These are phyloP conservation scores for Ambispora gerdemannii DNA, from an alignment of 192 early-diverging fungal species.

Conservation along the genomic window DNA sequence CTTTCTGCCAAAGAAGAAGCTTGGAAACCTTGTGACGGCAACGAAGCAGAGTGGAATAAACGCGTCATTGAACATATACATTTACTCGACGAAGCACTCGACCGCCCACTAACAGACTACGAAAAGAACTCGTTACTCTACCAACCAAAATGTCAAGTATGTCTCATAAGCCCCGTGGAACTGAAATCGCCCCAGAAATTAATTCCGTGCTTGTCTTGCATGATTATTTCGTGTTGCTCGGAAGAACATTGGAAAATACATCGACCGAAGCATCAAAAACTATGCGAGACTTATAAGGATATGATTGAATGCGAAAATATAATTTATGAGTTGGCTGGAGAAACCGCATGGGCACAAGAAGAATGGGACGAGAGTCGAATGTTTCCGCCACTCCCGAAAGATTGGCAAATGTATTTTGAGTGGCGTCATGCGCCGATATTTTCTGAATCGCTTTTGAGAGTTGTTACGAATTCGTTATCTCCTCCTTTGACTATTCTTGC, in stretches of 20 bases:
- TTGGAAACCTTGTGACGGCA: conserved; percentile 19
- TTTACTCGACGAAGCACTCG: background rate
- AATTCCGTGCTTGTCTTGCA: conserved; percentile 13
- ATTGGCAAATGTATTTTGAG: conserved; percentile 23
- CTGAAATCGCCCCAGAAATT: background rate
- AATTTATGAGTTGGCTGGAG: background rate
- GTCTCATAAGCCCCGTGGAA: conserved; percentile 13
- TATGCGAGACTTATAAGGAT: conserved; percentile 17
- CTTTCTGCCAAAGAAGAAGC: background rate
- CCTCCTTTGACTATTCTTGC: conserved; percentile 19
- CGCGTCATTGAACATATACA: conserved; percentile 20
- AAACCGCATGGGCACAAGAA: conserved; percentile 21
- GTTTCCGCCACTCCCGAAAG: conserved; percentile 26
- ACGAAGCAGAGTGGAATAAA: conserved; percentile 27
- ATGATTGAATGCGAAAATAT: conserved; percentile 27
- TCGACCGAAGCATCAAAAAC: conserved; percentile 5
- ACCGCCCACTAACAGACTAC: background rate
- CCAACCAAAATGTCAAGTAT: conserved; percentile 29
- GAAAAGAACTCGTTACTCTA: conserved; percentile 9
- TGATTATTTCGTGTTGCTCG: conserved; percentile 21
- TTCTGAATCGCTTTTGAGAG: background rate
- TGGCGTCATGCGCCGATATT: conserved; percentile 20
- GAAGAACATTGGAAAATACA: conserved; percentile 22
- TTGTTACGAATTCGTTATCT: conserved; percentile 17
- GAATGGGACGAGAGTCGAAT: conserved; percentile 15